Conservation (phyloP, 768 basidiomycete genomes). For the Termitomyces sp. region DNA sequence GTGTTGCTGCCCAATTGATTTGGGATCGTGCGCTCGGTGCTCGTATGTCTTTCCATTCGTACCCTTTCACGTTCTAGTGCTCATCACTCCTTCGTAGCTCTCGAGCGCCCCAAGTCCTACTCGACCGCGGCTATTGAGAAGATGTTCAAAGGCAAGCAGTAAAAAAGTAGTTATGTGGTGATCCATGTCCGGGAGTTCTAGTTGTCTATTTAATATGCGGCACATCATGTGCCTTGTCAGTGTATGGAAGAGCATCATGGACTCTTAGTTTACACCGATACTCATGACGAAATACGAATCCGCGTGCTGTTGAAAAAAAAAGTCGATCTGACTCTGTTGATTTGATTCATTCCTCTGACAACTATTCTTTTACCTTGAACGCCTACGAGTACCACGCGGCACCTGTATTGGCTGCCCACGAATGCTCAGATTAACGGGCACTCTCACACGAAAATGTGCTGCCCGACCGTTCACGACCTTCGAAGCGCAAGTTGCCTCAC, state of each 20-base stretch:
- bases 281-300: not conserved
- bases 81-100: conserved; percentile 36
- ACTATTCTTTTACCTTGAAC: not conserved
- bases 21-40: conserved; percentile 94
- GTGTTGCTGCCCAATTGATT: conserved; percentile 84
- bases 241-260: conserved; percentile 1
- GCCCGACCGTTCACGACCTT: conserved; percentile 2
- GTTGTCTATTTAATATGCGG: not conserved
- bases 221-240: not conserved
- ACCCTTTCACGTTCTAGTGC: not conserved
- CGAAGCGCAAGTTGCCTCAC: not conserved
- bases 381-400: not conserved
- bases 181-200: not conserved
- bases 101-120: conserved; percentile 91
- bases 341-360: not conserved
- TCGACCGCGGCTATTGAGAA: conserved; percentile 75
- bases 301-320: not conserved
- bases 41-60: conserved; percentile 46
- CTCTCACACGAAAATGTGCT: conserved; percentile 2
- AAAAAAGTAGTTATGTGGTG: not conserved
- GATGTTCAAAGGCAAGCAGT: conserved; percentile 61
- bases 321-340: not conserved
- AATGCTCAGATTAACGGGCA: conserved; percentile 4
- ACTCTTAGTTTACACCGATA: not conserved
- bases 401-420: not conserved